Base-by-base conservation (phyloP, 2,329 filamentous ascomycete species). In the Chaetomiaceae sp. region DNA sequence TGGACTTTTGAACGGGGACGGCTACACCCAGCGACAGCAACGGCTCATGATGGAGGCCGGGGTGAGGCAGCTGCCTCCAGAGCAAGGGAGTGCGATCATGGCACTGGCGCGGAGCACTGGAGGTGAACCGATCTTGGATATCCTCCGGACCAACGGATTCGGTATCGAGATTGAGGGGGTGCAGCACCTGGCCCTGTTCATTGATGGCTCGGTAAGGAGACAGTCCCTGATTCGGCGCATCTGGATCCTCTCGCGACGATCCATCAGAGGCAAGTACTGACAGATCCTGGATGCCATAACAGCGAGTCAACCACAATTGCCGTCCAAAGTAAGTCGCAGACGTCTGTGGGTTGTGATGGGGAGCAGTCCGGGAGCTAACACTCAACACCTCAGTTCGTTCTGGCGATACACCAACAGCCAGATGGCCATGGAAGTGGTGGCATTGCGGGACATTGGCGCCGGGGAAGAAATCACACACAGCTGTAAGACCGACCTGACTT, bases 131-230 rank as follows among this genome's bases (percentile, higher is more conserved):
- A 54, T 66, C 4, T 47, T 63, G 39, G 60, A 66, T 44, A 55
- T 61, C 6, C 34, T 66, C 15, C 56, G 52, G 22, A 65, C 62
- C 12, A 66, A 65, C 34, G 62, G 61, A 12, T 66, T 65, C 44
- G 60, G 61, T 2, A 46, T 66, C 25, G 64, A 66, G 20, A 46
- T 66, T 25, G 60, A 57, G 4, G 64, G 60, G 3, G 58, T 61
- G 4, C 55, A 56, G 8, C 60, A 66, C 48, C 57, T 65, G 48
- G 62, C 57, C 0, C 29, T 66, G 23, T 63, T 60, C 19, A 19
- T 57, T 0, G 59, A 61, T 15, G 61, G 57, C 9, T 64, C 61
- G 53, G 63, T 65, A 39, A 40, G 63, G 53, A 11, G 1, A 47
- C n/a, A n/a, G n/a, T n/a, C n/a, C n/a, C n/a, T n/a, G n/a, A n/a